phyloP scores from a whole-genome alignment of 306 rosid species.

The Cucurbita ficifolia region DNA sequence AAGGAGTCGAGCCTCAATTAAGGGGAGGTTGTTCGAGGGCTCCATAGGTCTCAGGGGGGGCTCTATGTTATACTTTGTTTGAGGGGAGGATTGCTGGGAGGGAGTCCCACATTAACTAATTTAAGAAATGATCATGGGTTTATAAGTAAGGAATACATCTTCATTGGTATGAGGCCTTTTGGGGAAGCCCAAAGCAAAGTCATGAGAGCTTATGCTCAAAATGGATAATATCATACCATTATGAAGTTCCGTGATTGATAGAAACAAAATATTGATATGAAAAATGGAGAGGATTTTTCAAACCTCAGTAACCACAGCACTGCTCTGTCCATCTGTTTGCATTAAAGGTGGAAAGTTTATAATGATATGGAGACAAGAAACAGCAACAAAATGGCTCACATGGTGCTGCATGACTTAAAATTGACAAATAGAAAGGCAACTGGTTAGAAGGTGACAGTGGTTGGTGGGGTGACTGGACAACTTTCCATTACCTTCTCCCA shows the following conservation, averaged over 20 bases:
- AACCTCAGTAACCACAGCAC: not conserved
- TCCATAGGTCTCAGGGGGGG: too few species aligned
- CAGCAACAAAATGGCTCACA: constrained; percentile 6
- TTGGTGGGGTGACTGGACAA: not conserved
- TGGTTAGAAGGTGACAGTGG: constrained; percentile 1
- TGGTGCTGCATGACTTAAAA: constrained; percentile 4
- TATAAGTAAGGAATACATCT: too few species aligned
- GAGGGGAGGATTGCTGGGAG: too few species aligned
- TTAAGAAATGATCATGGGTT: too few species aligned
- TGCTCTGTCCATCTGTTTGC: not conserved
- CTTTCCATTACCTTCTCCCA: constrained; percentile 1
- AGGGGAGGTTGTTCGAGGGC: too few species aligned
- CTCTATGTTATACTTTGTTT: too few species aligned
- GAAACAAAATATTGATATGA: not conserved
- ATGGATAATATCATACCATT: too few species aligned
- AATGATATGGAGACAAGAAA: not conserved
- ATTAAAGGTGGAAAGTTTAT: not conserved
- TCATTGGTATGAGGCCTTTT: too few species aligned
- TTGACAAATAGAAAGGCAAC: constrained; percentile 4
- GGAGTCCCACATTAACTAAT: too few species aligned
- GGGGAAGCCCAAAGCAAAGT: too few species aligned
- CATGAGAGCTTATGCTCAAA: too few species aligned
- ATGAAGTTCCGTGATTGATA: not conserved
- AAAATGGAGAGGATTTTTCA: not conserved
- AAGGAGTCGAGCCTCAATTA: too few species aligned